These are phyloP conservation scores for Rhododendron simsii DNA, from an alignment of 148 eudicot genomes.

Conservation along the genomic window DNA sequence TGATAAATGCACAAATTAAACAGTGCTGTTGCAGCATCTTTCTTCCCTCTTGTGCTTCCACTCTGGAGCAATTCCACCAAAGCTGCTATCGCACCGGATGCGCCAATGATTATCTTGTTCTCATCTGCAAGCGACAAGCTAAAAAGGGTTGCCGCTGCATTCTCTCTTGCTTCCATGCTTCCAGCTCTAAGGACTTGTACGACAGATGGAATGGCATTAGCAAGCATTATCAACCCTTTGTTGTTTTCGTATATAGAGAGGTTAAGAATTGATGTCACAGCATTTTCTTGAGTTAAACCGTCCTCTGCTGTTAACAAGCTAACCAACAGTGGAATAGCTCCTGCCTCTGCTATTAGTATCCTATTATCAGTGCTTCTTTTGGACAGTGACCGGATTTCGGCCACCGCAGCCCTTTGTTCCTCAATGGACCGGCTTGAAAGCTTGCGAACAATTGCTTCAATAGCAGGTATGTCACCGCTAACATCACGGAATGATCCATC, in stretches of 20 bases:
- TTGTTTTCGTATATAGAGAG: constrained; percentile 76
- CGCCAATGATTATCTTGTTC: constrained; percentile 84
- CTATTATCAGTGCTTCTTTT: constrained; percentile 86
- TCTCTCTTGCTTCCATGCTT: constrained; percentile 79
- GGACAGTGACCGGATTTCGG: constrained; percentile 78
- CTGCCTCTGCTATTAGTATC: constrained; percentile 82
- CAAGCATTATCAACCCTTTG: constrained; percentile 88
- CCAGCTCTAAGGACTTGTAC: constrained; percentile 84
- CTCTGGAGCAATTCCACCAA: constrained; percentile 63
- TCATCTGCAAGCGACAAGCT: constrained; percentile 86
- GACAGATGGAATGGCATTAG: constrained; percentile 74
- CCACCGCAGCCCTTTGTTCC: constrained; percentile 54
- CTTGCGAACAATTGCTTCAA: constrained; percentile 62
- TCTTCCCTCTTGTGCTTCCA: constrained; percentile 77
- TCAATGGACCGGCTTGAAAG: constrained; percentile 54
- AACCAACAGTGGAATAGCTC: constrained; percentile 77
- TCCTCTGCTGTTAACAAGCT: constrained; percentile 66
- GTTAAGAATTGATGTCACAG: constrained; percentile 89
- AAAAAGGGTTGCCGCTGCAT: constrained; percentile 92
- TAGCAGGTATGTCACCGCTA: constrained; percentile 65
- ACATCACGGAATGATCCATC: constrained; percentile 91
- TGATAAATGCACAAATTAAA: constrained; percentile 84
- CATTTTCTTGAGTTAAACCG: constrained; percentile 68
- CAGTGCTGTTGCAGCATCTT: constrained; percentile 91
- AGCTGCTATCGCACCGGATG: constrained; percentile 79